Evolutionary conservation across 208 protist species (phyloP).

Genomic region (Leishmania arabica): DNA sequence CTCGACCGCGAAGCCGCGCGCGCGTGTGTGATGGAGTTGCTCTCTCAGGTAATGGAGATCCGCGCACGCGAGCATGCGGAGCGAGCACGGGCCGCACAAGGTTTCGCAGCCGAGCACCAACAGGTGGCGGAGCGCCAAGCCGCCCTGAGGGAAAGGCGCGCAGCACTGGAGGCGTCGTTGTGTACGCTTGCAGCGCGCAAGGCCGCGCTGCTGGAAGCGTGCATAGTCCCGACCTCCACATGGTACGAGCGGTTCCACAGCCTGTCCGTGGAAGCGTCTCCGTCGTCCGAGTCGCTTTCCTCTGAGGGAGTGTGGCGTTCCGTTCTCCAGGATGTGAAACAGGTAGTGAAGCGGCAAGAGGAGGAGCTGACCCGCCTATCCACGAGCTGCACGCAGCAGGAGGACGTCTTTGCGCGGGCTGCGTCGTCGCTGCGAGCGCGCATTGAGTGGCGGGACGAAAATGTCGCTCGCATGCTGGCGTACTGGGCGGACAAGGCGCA

Average conservation of each 20-base stretch:
- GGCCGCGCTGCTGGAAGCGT: not conserved
- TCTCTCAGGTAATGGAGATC: conserved; percentile 1
- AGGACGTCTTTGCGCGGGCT: conserved; percentile 24
- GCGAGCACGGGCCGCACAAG: not conserved
- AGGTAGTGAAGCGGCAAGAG: conserved; percentile 34
- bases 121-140: not conserved
- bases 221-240: not conserved
- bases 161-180: not conserved
- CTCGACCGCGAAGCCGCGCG: conserved; percentile 36
- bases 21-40: conserved; percentile 7
- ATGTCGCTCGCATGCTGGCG: conserved; percentile 32
- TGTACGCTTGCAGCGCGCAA: not conserved
- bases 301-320: conserved; percentile 9
- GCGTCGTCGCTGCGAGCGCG: conserved; percentile 28
- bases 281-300: not conserved
- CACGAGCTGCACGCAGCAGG: conserved; percentile 20
- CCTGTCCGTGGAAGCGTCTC: not conserved
- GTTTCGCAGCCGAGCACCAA: not conserved
- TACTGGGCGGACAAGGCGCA: conserved; percentile 44
- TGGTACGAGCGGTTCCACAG: conserved; percentile 17
- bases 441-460: conserved; percentile 45
- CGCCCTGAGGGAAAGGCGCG: not conserved
- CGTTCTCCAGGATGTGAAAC: conserved; percentile 32
- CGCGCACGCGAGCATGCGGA: not conserved
- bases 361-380: conserved; percentile 31